These are phyloP conservation scores for Hypsizygus ulmarius DNA, from an alignment of 1,284 basidiomycete species.

Conservation along the genomic window DNA sequence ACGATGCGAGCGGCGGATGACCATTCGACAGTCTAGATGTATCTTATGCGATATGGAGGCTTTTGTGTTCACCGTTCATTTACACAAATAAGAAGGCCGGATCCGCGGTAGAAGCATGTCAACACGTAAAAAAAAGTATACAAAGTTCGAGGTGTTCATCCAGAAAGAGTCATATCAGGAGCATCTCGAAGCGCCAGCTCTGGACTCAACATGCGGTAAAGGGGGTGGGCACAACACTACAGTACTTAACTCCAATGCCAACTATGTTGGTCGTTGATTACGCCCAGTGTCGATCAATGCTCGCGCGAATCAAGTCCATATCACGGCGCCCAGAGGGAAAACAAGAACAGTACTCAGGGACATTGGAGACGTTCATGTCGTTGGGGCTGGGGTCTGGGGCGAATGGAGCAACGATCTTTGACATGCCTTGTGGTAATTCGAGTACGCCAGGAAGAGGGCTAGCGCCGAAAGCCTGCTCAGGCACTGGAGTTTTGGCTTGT, in stretches of 20 bases:
- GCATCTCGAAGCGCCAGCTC: too few relatives aligned
- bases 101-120: too few relatives aligned
- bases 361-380: conserved; percentile 26
- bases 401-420: conserved; percentile 23
- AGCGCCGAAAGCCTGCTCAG: conserved; percentile 15
- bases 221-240: background rate
- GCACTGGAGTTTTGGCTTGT: conserved; percentile 25
- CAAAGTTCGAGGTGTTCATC: too few relatives aligned
- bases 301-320: conserved; percentile 25
- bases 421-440: conserved; percentile 24
- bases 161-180: too few relatives aligned
- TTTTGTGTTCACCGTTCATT: too few relatives aligned
- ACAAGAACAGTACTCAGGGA: conserved; percentile 13
- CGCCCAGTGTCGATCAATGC: conserved; percentile 14
- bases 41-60: too few relatives aligned
- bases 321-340: conserved; percentile 8
- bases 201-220: background rate
- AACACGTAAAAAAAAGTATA: too few relatives aligned
- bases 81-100: too few relatives aligned
- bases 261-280: conserved; percentile 12
- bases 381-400: conserved; percentile 28
- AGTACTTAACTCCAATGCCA: background rate
- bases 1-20: too few relatives aligned
- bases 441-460: conserved; percentile 1
- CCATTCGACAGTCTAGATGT: too few relatives aligned